Conservation (phyloP, 1,139 yeast species). For the Suhomyces yuchorum region DNA sequence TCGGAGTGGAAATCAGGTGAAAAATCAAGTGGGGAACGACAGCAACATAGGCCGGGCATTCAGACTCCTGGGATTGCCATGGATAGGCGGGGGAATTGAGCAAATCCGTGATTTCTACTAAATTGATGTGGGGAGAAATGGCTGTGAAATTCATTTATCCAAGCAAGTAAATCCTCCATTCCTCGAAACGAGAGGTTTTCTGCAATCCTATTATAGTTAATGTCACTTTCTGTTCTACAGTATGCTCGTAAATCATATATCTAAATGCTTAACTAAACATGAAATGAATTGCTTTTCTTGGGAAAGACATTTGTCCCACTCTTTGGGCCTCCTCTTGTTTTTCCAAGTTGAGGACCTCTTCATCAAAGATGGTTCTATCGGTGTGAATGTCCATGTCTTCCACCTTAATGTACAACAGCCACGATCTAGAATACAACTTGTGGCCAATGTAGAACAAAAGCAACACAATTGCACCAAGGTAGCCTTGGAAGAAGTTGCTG, state of each 20-base stretch:
- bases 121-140: no score
- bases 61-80: no score
- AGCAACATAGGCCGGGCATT: no score
- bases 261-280: slow-evolving; percentile 22
- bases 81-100: no score
- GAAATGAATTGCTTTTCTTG: slow-evolving; percentile 26
- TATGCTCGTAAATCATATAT: neutral
- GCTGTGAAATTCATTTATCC: no score
- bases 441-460: slow-evolving; percentile 38
- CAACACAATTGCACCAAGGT: slow-evolving; percentile 40
- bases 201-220: no score
- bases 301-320: slow-evolving; percentile 26
- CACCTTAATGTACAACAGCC: slow-evolving; percentile 33
- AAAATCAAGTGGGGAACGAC: no score
- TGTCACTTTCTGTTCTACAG: no score
- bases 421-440: slow-evolving; percentile 36
- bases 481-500: slow-evolving; percentile 38
- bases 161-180: no score
- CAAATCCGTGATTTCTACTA: no score
- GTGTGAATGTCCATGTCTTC: slow-evolving; percentile 39
- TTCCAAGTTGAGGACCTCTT: slow-evolving; percentile 41
- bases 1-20: no score
- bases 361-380: slow-evolving; percentile 41
- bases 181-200: no score
- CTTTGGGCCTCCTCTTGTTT: slow-evolving; percentile 36